Evolutionary conservation across 306 rosid species (phyloP).

Genomic region (Nissolia schottii): DNA sequence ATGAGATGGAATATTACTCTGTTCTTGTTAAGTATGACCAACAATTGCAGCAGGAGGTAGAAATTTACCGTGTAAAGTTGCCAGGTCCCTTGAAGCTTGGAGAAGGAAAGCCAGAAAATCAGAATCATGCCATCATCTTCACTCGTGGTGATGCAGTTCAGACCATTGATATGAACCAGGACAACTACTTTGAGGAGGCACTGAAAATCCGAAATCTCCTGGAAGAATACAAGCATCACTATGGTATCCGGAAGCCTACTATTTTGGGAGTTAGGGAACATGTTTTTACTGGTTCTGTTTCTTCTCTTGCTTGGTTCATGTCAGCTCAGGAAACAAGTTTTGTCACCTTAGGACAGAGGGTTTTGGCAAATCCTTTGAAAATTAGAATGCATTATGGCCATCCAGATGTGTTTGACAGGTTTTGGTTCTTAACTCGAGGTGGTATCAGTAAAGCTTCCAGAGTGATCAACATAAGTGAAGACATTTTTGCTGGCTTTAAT

Average conservation of each 20-base stretch:
- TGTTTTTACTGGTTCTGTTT: constrained; percentile 49
- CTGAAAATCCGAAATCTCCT: constrained; percentile 46
- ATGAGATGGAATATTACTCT: constrained; percentile 41
- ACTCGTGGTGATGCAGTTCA: constrained; percentile 51
- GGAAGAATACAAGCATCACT: constrained; percentile 35
- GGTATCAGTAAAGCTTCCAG: constrained; percentile 48
- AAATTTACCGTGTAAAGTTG: constrained; percentile 43
- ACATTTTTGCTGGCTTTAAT: constrained; percentile 48
- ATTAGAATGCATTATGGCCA: constrained; percentile 53
- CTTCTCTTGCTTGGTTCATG: constrained; percentile 56
- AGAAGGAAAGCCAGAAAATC: constrained; percentile 54
- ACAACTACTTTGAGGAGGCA: constrained; percentile 53
- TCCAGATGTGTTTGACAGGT: constrained; percentile 51
- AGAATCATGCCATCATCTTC: constrained; percentile 47
- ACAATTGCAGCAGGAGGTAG: constrained; percentile 44
- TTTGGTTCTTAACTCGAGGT: constrained; percentile 51
- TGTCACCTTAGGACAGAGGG: constrained; percentile 51
- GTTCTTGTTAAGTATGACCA: constrained; percentile 51
- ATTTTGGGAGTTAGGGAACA: constrained; percentile 49
- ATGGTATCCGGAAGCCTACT: constrained; percentile 44
- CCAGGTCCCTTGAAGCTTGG: constrained; percentile 52
- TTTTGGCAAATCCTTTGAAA: constrained; percentile 53
- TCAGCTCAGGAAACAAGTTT: constrained; percentile 53
- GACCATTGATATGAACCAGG: constrained; percentile 52
- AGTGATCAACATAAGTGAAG: constrained; percentile 53